Evolutionary conservation across 129 eudicot species (phyloP).

Genomic region (Saposhnikovia divaricata): DNA sequence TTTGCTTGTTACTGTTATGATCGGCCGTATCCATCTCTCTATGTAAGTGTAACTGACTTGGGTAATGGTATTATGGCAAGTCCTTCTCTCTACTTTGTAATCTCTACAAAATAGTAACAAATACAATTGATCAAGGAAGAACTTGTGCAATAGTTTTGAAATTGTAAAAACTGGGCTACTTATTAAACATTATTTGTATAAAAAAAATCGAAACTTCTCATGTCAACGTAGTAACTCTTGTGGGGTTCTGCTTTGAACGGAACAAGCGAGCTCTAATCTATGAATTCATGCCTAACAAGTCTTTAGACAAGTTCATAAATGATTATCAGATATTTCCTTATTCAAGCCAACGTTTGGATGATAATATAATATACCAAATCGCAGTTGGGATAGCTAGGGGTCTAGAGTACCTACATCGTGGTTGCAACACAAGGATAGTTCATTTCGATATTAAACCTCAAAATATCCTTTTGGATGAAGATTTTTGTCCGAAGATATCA

Average conservation of each 20-base stretch:
- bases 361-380: not conserved
- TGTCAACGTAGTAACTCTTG: not conserved
- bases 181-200: too few species aligned
- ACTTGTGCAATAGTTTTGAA: too few species aligned
- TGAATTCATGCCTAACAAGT: not conserved
- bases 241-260: not conserved
- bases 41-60: too few species aligned
- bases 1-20: too few species aligned
- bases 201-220: not conserved
- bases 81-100: too few species aligned
- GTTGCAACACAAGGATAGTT: not conserved
- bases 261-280: not conserved
- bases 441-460: conserved; percentile 1
- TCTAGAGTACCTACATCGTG: not conserved
- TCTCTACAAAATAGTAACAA: too few species aligned
- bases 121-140: too few species aligned
- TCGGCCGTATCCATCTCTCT: too few species aligned
- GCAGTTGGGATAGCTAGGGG: not conserved
- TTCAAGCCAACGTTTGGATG: not conserved
- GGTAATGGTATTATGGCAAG: too few species aligned
- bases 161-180: too few species aligned
- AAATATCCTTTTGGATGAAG: not conserved
- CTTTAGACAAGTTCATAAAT: not conserved
- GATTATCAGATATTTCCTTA: not conserved
- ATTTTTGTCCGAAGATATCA: not conserved